Conservation (phyloP, 2,329 filamentous ascomycete genomes). For the Ilyonectria robusta region DNA sequence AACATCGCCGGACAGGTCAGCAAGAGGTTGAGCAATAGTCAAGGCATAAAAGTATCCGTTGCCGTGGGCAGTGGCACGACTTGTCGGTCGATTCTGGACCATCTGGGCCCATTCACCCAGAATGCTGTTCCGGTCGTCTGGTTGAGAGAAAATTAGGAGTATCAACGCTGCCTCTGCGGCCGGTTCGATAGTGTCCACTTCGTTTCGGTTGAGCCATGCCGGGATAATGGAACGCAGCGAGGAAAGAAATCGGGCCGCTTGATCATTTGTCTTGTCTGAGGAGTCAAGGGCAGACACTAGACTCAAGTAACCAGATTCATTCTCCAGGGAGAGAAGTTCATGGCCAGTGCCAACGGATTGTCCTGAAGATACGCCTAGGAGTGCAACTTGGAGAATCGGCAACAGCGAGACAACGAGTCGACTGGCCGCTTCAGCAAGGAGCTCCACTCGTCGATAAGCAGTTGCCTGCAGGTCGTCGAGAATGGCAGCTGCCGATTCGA, state of each 20-base stretch:
- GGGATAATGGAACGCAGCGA: constrained; percentile 54
- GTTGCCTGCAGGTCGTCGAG: constrained; percentile 59
- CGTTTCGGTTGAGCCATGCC: constrained; percentile 65
- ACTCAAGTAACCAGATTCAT: constrained; percentile 36
- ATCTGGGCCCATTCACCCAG: constrained; percentile 63
- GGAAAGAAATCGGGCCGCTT: constrained; percentile 41
- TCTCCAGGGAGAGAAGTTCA: constrained; percentile 42
- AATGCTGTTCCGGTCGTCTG: constrained; percentile 53
- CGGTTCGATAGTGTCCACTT: constrained; percentile 64
- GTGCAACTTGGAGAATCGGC: constrained; percentile 61
- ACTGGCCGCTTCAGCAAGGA: constrained; percentile 74
- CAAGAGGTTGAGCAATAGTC: constrained; percentile 63
- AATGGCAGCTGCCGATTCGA: constrained; percentile 51
- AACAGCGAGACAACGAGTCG: constrained; percentile 69
- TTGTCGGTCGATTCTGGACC: constrained; percentile 54
- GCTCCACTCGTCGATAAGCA: constrained; percentile 72
- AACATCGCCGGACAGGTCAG: constrained; percentile 45
- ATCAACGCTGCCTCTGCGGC: constrained; percentile 66
- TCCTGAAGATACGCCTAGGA: constrained; percentile 36
- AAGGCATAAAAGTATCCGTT: constrained; percentile 69
- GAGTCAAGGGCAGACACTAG: constrained; percentile 43
- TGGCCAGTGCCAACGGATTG: constrained; percentile 40
- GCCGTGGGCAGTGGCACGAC: constrained; percentile 56
- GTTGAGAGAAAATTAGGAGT: constrained; percentile 61
- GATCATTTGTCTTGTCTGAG: background rate